Percentiles rank a stretch among this genome's conserved stretches.
phyloP scores from a whole-genome alignment of 2,329 filamentous ascomycete species.

The Hypomyces rosellus region DNA sequence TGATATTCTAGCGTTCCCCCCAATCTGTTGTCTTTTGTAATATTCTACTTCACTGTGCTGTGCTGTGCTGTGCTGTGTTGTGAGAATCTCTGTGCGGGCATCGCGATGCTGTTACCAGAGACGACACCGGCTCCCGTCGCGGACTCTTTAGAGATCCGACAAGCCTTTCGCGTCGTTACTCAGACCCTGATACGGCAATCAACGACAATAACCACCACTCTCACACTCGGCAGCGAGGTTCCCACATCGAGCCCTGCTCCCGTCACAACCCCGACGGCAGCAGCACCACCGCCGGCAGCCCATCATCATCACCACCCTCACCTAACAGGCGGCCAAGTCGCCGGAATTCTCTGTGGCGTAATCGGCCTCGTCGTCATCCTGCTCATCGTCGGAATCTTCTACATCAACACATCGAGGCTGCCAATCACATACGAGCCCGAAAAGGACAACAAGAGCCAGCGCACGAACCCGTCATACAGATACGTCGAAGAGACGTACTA shows the following conservation, averaged over 20 bases:
- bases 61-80: no score
- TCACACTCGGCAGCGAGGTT: constrained; percentile 22
- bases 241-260: neutral
- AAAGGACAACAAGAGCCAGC: neutral
- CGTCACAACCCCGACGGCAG: no score
- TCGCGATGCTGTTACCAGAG: constrained; percentile 5
- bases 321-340: constrained; percentile 32
- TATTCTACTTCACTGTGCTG: no score
- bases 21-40: no score
- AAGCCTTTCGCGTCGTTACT: constrained; percentile 26
- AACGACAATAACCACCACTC: constrained; percentile 31
- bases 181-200: constrained; percentile 29
- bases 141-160: constrained; percentile 17
- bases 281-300: neutral
- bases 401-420: constrained; percentile 3
- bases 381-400: constrained; percentile 28
- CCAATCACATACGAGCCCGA: constrained; percentile 4
- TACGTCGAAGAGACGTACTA: constrained; percentile 5
- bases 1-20: neutral
- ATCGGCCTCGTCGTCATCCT: constrained; percentile 31
- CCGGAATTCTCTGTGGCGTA: constrained; percentile 35
- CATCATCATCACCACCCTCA: constrained; percentile 12
- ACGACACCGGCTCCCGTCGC: constrained; percentile 10
- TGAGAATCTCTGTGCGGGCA: neutral
- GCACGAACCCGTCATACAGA: neutral